A percentile compares a stretch with the other conserved stretches of the same genome.
phyloP scores from a whole-genome alignment of 2,329 filamentous ascomycete genomes.

The Trichoderma asperellum region DNA sequence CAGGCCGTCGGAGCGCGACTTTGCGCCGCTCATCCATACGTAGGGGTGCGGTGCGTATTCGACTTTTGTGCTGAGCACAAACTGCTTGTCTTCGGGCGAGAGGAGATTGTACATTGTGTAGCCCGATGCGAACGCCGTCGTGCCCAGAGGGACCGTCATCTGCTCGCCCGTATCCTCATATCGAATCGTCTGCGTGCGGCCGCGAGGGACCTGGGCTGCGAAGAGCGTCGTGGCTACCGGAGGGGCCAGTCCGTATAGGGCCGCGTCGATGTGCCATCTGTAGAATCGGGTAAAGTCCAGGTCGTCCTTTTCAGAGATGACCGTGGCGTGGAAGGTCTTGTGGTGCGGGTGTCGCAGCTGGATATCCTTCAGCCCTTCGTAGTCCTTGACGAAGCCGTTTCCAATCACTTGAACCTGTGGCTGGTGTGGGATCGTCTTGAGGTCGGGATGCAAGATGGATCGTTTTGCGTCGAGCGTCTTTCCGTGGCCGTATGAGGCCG shows the following conservation, averaged over 20 bases:
- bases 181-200: slow-evolving; percentile 66
- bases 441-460: slow-evolving; percentile 73
- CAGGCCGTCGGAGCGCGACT: slow-evolving; percentile 68
- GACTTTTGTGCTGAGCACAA: slow-evolving; percentile 67
- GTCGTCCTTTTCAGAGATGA: slow-evolving; percentile 60
- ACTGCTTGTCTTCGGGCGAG: slow-evolving; percentile 66
- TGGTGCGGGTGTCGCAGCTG: slow-evolving; percentile 76
- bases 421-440: slow-evolving; percentile 80
- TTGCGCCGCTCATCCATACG: slow-evolving; percentile 76
- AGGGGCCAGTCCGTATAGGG: slow-evolving; percentile 74
- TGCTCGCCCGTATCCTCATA: slow-evolving; percentile 74
- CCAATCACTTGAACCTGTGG: slow-evolving; percentile 77
- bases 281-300: slow-evolving; percentile 64
- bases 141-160: slow-evolving; percentile 71
- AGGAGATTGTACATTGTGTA: slow-evolving; percentile 72
- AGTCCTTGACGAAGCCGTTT: slow-evolving; percentile 69
- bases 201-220: slow-evolving; percentile 72
- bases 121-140: slow-evolving; percentile 74
- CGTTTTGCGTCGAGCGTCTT: slow-evolving; percentile 69
- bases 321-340: slow-evolving; percentile 71
- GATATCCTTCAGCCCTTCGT: slow-evolving; percentile 72
- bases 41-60: slow-evolving; percentile 82
- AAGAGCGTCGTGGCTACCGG: slow-evolving; percentile 73
- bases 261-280: slow-evolving; percentile 81
- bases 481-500: slow-evolving; percentile 72